Conservation (phyloP, 192 early-diverging fungal species). For the Podila epigama region DNA sequence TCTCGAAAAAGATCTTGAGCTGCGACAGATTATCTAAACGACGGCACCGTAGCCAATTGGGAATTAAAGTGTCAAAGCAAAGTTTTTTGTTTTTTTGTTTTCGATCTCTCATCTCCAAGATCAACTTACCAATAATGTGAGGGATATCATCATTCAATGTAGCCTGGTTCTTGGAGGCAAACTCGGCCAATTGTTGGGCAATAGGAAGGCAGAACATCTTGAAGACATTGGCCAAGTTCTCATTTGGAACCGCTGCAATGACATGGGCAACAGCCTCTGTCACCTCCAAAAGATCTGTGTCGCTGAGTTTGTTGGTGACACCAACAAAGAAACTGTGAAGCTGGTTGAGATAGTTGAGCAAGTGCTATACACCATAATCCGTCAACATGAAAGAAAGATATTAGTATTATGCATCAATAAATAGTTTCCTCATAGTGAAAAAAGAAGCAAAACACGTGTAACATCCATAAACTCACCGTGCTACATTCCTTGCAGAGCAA, state of each 20-base stretch:
- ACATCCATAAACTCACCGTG: constrained; percentile 60
- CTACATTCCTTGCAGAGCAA: constrained; percentile 92
- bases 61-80: too few relatives aligned
- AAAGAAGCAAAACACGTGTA: not conserved
- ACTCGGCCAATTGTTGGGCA: constrained; percentile 71
- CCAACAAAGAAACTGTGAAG: constrained; percentile 86
- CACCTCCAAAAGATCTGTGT: constrained; percentile 77
- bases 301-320: constrained; percentile 70
- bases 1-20: constrained; percentile 67
- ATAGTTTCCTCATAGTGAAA: not conserved
- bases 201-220: constrained; percentile 77
- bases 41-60: too few relatives aligned
- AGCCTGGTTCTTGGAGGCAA: constrained; percentile 55
- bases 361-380: constrained; percentile 49
- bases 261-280: constrained; percentile 91
- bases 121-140: constrained; percentile 24
- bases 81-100: too few relatives aligned
- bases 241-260: constrained; percentile 77
- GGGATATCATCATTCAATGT: constrained; percentile 48
- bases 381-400: constrained; percentile 3
- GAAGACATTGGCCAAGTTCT: constrained; percentile 65
- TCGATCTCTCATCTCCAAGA: too few relatives aligned
- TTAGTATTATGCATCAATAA: not conserved
- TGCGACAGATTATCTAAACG: constrained; percentile 62
- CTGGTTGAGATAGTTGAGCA: constrained; percentile 80